phyloP scores from a whole-genome alignment of 306 rosid species.

The apple (Malus domestica) region ASM211411v1 NC_041802.1:32487501-32488000 shows the following conservation, averaged over 20 bases:
- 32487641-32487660: not conserved
- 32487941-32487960: not conserved
- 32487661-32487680: not conserved
- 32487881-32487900: not conserved
- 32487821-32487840: not conserved
- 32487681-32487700: not conserved
- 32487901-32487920: not conserved
- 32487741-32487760: too few species aligned
- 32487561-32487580: slow-evolving; percentile 68
- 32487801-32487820: too few species aligned
- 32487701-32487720: not conserved
- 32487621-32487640: not conserved
- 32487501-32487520: slow-evolving; percentile 93
- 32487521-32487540: slow-evolving; percentile 78
- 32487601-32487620: slow-evolving; percentile 12
- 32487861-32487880: not conserved
- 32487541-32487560: slow-evolving; percentile 69
- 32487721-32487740: not conserved
- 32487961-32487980: not conserved
- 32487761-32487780: too few species aligned
- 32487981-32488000: not conserved
- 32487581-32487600: slow-evolving; percentile 84
- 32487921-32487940: not conserved
- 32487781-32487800: too few species aligned
- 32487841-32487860: not conserved